Evolutionary conservation across 2,329 filamentous ascomycete genomes (phyloP).

Genomic region (Aspergillus eucalypticola): DNA sequence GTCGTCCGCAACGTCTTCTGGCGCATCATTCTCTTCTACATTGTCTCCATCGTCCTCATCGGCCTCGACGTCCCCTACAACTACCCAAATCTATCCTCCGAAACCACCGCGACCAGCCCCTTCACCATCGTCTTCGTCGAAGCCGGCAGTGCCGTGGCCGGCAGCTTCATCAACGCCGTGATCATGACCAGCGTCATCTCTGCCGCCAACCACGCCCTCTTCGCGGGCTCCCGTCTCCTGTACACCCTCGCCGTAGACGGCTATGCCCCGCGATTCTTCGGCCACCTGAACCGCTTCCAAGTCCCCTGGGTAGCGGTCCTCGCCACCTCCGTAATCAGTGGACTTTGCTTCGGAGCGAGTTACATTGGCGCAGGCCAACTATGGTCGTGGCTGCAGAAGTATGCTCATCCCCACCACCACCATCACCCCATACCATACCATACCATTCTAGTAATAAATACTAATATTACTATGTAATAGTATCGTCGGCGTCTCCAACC

Average conservation of each 20-base stretch:
- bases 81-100: slow-evolving; percentile 48
- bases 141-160: slow-evolving; percentile 57
- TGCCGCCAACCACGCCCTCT: slow-evolving; percentile 61
- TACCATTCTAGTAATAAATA: neutral
- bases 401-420: slow-evolving; percentile 19
- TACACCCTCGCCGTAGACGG: slow-evolving; percentile 57
- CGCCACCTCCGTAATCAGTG: slow-evolving; percentile 55
- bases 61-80: slow-evolving; percentile 63
- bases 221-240: slow-evolving; percentile 58
- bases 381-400: slow-evolving; percentile 69
- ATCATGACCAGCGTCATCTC: slow-evolving; percentile 61
- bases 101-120: slow-evolving; percentile 50
- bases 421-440: too few species aligned
- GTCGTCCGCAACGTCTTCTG: slow-evolving; percentile 68
- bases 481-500: slow-evolving; percentile 67
- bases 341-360: slow-evolving; percentile 64
- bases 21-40: slow-evolving; percentile 60
- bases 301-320: slow-evolving; percentile 59
- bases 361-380: slow-evolving; percentile 66
- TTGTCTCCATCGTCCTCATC: slow-evolving; percentile 55
- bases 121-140: slow-evolving; percentile 64
- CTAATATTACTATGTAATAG: slow-evolving; percentile 27
- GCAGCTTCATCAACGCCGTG: slow-evolving; percentile 62
- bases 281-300: slow-evolving; percentile 50
- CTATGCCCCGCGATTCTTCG: slow-evolving; percentile 60